phyloP scores from a whole-genome alignment of 768 basidiomycete species.

The Phylloporus arenicola region DNA sequence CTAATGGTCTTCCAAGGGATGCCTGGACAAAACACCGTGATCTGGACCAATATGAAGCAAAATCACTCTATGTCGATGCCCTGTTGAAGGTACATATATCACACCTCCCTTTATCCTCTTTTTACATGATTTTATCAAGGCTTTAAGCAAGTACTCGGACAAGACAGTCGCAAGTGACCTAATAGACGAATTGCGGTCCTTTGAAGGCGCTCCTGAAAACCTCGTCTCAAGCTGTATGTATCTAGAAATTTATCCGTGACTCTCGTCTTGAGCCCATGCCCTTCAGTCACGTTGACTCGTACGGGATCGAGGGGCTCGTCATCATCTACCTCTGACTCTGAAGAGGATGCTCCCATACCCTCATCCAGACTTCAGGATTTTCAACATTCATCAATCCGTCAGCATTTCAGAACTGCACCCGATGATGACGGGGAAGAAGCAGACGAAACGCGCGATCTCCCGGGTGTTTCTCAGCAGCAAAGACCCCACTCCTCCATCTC shows the following conservation, averaged over 20 bases:
- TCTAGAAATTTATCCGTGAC: not conserved
- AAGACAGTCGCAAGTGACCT: conserved; percentile 72
- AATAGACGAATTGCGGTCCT: conserved; percentile 73
- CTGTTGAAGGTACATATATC: conserved; percentile 58
- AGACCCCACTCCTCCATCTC: conserved; percentile 65
- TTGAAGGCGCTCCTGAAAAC: conserved; percentile 60
- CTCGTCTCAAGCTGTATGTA: conserved; percentile 60
- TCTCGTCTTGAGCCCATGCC: not conserved
- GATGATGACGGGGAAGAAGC: conserved; percentile 41
- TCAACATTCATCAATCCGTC: conserved; percentile 8
- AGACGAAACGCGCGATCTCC: conserved; percentile 44
- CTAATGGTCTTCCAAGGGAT: conserved; percentile 67
- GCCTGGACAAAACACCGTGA: conserved; percentile 94
- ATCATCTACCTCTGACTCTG: conserved; percentile 62
- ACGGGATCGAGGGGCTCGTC: conserved; percentile 52
- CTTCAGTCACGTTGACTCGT: conserved; percentile 31
- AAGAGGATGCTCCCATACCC: conserved; percentile 23
- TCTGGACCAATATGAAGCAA: conserved; percentile 71
- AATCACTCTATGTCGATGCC: conserved; percentile 85
- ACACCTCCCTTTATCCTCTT: not conserved
- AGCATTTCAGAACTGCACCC: conserved; percentile 13
- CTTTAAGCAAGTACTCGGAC: conserved; percentile 77
- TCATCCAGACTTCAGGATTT: conserved; percentile 10
- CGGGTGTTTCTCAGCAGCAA: conserved; percentile 30
- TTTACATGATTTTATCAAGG: conserved; percentile 38